A percentile compares a stretch with the other conserved stretches of the same genome.
Conservation (phyloP, 2,329 filamentous ascomycete species). For the Xylariaceae sp. region DNA sequence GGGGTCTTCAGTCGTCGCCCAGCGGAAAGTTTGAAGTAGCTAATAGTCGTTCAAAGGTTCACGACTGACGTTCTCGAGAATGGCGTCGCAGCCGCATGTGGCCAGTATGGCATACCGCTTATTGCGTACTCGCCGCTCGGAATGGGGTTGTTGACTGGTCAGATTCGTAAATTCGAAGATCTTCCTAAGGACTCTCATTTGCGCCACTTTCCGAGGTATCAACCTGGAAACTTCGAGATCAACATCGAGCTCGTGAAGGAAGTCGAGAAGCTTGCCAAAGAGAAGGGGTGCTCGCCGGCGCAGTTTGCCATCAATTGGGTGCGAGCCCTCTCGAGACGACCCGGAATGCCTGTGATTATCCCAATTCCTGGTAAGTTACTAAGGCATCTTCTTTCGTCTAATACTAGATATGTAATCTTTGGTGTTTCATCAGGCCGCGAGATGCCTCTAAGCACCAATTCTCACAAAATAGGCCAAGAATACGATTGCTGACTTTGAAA, state of each 20-base stretch:
- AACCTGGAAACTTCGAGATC: conserved; percentile 58
- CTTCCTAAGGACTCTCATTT: conserved; percentile 51
- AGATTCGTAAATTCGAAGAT: conserved; percentile 51
- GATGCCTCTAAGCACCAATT: too few species aligned
- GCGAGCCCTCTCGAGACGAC: conserved; percentile 44
- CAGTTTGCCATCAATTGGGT: conserved; percentile 69
- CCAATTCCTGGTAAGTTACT: conserved; percentile 57
- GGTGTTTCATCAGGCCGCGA: too few species aligned
- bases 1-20: background rate
- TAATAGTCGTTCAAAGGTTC: conserved; percentile 19
- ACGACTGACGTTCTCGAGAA: conserved; percentile 27
- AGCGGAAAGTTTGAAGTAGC: background rate
- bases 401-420: too few species aligned
- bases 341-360: conserved; percentile 57
- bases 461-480: too few species aligned
- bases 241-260: conserved; percentile 62
- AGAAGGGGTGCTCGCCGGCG: conserved; percentile 58
- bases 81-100: conserved; percentile 45
- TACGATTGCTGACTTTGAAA: too few species aligned
- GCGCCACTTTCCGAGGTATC: conserved; percentile 55
- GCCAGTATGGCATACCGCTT: conserved; percentile 64
- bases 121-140: conserved; percentile 72
- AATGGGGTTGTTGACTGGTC: conserved; percentile 52
- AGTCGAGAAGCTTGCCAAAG: conserved; percentile 55
- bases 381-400: too few species aligned